Evolutionary conservation across 768 basidiomycete genomes (phyloP).

Genomic region (Leccinum obscurum): DNA sequence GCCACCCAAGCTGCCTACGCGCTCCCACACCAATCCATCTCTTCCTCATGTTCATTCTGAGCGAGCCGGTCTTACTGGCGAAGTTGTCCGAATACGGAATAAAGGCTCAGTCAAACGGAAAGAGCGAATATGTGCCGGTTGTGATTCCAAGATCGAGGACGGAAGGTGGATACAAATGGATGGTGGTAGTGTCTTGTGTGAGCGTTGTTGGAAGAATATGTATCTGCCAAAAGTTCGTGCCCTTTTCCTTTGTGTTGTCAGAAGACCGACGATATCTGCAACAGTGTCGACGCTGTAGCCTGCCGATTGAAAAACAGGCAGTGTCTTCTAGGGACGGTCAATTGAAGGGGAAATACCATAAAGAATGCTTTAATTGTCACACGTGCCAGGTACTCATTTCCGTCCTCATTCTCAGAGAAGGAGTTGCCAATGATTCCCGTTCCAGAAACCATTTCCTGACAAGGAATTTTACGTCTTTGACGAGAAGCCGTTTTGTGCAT

Average conservation of each 20-base stretch:
- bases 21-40: slow-evolving; percentile 52
- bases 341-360: slow-evolving; percentile 94
- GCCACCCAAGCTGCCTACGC: slow-evolving; percentile 54
- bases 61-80: slow-evolving; percentile 23
- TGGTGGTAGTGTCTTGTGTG: slow-evolving; percentile 78
- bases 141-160: slow-evolving; percentile 69
- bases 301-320: slow-evolving; percentile 88
- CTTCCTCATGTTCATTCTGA: slow-evolving; percentile 36
- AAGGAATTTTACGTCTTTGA: slow-evolving; percentile 90
- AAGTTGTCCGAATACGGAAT: slow-evolving; percentile 33
- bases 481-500: slow-evolving; percentile 87
- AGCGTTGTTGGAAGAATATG: slow-evolving; percentile 93
- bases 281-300: slow-evolving; percentile 84
- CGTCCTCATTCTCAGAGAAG: not conserved
- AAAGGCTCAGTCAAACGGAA: slow-evolving; percentile 36
- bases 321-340: slow-evolving; percentile 92
- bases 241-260: not conserved
- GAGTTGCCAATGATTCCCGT: slow-evolving; percentile 6
- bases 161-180: slow-evolving; percentile 82
- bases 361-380: slow-evolving; percentile 87
- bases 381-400: slow-evolving; percentile 63
- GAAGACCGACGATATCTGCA: slow-evolving; percentile 2
- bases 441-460: slow-evolving; percentile 85
- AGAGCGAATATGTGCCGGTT: slow-evolving; percentile 61
- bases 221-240: slow-evolving; percentile 82